phyloP scores from a whole-genome alignment of 169 alveolate genomes.

The Eimeria maxima region DNA sequence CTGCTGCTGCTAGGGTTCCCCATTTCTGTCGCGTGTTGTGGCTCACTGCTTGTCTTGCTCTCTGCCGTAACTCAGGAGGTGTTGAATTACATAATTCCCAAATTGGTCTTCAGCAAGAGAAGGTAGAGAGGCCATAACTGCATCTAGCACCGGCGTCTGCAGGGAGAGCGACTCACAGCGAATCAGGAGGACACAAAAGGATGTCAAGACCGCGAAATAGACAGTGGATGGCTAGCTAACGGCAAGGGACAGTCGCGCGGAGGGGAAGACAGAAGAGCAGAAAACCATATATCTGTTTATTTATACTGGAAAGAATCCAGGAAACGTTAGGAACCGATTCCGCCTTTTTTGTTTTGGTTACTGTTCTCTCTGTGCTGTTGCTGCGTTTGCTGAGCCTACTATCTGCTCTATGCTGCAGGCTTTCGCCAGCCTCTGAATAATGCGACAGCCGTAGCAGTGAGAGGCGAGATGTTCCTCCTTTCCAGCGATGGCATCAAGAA shows the following conservation, averaged over 20 bases:
- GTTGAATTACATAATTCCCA: conserved; percentile 94
- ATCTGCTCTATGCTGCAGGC: conserved; percentile 86
- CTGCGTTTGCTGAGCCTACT: neutral
- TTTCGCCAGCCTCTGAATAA: conserved; percentile 91
- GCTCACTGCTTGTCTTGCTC: conserved; percentile 81
- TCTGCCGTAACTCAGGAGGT: conserved; percentile 89
- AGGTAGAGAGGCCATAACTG: conserved; percentile 76
- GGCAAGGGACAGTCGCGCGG: too few species aligned
- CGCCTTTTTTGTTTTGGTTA: neutral
- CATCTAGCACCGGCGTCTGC: conserved; percentile 74
- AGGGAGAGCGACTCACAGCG: neutral
- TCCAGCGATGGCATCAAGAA: conserved; percentile 85
- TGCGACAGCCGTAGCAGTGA: conserved; percentile 93
- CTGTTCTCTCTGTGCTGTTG: neutral
- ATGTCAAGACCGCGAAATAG: too few species aligned
- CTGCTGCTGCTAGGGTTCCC: neutral
- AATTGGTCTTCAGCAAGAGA: conserved; percentile 83
- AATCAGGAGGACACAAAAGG: neutral
- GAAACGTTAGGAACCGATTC: too few species aligned
- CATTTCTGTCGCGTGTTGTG: neutral
- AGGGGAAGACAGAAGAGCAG: too few species aligned
- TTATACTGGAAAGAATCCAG: too few species aligned
- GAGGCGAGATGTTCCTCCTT: conserved; percentile 84
- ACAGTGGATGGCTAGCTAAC: too few species aligned
- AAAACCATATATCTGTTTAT: too few species aligned